Evolutionary conservation across 2,329 filamentous ascomycete genomes (phyloP).

Genomic region (Aspergillus felis): DNA sequence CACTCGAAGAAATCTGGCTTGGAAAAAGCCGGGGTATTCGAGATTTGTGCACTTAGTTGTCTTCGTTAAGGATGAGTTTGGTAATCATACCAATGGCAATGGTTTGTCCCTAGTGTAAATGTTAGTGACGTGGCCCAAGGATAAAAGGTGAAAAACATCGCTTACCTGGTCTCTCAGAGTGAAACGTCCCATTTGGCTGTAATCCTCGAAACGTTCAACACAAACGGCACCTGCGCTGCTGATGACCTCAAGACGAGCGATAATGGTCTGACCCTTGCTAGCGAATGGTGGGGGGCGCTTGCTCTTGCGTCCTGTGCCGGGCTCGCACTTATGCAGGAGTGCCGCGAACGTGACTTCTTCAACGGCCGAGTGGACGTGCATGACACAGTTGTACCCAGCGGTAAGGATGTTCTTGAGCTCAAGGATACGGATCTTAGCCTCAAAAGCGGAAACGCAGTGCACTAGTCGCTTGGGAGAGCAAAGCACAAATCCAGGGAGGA

Average conservation of each 20-base stretch:
- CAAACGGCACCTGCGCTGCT: slow-evolving; percentile 84
- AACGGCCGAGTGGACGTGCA: slow-evolving; percentile 95
- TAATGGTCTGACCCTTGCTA: slow-evolving; percentile 74
- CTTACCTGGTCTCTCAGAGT: slow-evolving; percentile 81
- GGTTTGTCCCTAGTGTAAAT: slow-evolving; percentile 73
- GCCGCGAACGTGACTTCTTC: slow-evolving; percentile 92
- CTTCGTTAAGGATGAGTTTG: slow-evolving; percentile 60
- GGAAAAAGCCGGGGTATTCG: background rate
- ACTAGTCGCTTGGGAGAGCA: slow-evolving; percentile 93
- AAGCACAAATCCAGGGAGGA: slow-evolving; percentile 90
- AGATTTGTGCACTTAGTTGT: slow-evolving; percentile 15
- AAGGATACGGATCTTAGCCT: slow-evolving; percentile 93
- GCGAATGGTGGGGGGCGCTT: slow-evolving; percentile 91
- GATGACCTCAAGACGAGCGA: slow-evolving; percentile 83
- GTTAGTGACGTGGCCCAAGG: slow-evolving; percentile 19
- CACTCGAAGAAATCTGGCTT: background rate
- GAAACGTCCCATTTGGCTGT: slow-evolving; percentile 88
- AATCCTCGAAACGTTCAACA: slow-evolving; percentile 92
- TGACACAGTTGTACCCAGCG: slow-evolving; percentile 94
- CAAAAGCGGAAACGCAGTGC: slow-evolving; percentile 83
- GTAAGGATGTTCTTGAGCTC: slow-evolving; percentile 92
- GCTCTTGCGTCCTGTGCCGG: slow-evolving; percentile 88
- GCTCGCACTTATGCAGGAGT: slow-evolving; percentile 90
- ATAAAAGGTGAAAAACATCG: slow-evolving; percentile 6
- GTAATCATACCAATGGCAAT: slow-evolving; percentile 99